These are phyloP conservation scores for Gypsophila paniculata DNA, from an alignment of 179 eudicot species.

Conservation along the genomic window DNA sequence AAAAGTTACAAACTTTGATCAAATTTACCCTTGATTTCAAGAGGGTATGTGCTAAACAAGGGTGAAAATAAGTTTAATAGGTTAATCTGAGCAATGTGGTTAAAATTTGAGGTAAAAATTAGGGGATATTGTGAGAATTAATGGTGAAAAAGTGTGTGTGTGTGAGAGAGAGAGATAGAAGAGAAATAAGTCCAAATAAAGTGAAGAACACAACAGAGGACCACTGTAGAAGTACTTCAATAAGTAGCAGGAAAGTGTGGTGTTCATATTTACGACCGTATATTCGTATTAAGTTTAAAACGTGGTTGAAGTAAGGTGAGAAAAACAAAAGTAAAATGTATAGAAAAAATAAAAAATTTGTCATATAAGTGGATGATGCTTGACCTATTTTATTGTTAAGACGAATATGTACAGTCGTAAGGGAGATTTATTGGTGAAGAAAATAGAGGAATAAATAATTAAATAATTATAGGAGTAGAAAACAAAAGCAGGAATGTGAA, in stretches of 20 bases:
- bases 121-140: background rate
- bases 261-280: too few species aligned
- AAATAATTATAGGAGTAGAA: background rate
- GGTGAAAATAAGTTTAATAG: background rate
- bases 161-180: slow-evolving; percentile 20
- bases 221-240: slow-evolving; percentile 27
- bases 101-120: slow-evolving; percentile 13
- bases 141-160: slow-evolving; percentile 14
- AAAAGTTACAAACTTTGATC: slow-evolving; percentile 14
- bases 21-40: slow-evolving; percentile 15
- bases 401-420: too few species aligned
- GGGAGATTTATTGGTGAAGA: too few species aligned
- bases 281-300: too few species aligned
- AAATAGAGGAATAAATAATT: background rate
- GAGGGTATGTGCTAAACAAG: slow-evolving; percentile 21
- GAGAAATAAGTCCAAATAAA: slow-evolving; percentile 22
- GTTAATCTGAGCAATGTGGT: slow-evolving; percentile 13
- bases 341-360: too few species aligned
- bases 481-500: background rate
- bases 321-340: background rate
- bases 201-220: slow-evolving; percentile 24
- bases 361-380: too few species aligned
- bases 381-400: too few species aligned
- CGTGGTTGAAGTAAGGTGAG: too few species aligned
- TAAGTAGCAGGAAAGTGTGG: slow-evolving; percentile 5